Evolutionary conservation across 179 eudicot species (phyloP).

Genomic region (Beta corolliflora): DNA sequence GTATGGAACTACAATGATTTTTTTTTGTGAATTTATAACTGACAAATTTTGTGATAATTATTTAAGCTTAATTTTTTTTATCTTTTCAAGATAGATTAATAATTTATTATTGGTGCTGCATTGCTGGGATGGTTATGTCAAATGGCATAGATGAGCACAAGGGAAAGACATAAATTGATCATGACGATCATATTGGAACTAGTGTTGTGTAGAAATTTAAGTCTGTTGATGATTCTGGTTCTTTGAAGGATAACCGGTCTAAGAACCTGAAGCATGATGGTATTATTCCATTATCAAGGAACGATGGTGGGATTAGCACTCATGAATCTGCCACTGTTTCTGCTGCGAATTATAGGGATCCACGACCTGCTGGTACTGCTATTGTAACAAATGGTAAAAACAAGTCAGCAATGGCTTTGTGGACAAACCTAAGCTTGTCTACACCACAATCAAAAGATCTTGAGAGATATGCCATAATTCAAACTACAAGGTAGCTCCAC

Average conservation of each 20-base stretch:
- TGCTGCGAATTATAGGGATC: slow-evolving; percentile 19
- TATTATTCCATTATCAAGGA: slow-evolving; percentile 3
- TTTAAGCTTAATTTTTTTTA: no score
- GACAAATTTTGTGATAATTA: no score
- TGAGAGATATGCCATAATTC: background rate
- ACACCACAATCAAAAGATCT: slow-evolving; percentile 3
- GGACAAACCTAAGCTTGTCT: slow-evolving; percentile 24
- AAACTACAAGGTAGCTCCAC: background rate
- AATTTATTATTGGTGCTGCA: background rate
- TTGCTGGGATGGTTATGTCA: background rate
- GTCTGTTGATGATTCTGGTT: slow-evolving; percentile 8
- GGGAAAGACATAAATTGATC: background rate
- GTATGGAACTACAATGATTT: no score
- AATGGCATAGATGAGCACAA: slow-evolving; percentile 25
- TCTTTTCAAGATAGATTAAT: no score
- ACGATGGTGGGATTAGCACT: slow-evolving; percentile 14
- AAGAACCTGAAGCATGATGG: slow-evolving; percentile 40
- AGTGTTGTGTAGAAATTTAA: slow-evolving; percentile 18
- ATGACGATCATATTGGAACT: no score
- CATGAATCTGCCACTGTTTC: slow-evolving; percentile 21
- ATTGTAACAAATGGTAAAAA: slow-evolving; percentile 10
- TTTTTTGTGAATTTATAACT: no score
- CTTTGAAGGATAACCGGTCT: slow-evolving; percentile 28
- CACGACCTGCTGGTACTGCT: slow-evolving; percentile 16
- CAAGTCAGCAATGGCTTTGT: background rate